These are phyloP conservation scores for Hygrophila difformis DNA, from an alignment of 257 asterid species.

Conservation along the genomic window DNA sequence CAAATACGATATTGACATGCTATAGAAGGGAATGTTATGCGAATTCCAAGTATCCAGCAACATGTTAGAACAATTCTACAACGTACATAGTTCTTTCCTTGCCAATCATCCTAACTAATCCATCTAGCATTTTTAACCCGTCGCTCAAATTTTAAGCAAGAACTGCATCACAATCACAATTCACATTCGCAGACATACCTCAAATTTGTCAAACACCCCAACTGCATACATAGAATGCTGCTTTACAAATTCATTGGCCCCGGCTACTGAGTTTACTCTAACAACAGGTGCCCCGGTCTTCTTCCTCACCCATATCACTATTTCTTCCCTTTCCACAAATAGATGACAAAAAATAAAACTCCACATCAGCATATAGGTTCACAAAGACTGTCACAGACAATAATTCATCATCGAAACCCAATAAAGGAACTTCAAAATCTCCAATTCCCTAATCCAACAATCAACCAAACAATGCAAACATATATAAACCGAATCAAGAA, in stretches of 20 bases:
- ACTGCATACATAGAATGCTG: constrained; percentile 60
- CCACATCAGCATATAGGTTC: constrained; percentile 10
- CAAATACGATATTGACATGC: background rate
- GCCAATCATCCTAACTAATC: too few species aligned
- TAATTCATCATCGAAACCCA: background rate
- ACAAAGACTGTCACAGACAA: background rate
- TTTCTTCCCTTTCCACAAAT: constrained; percentile 63
- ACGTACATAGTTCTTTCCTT: background rate
- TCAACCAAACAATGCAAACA: background rate
- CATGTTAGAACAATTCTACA: background rate
- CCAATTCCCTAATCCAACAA: constrained; percentile 4
- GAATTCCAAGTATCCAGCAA: background rate
- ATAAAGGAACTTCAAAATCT: background rate
- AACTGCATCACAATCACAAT: too few species aligned
- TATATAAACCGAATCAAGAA: background rate
- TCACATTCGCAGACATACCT: constrained; percentile 38
- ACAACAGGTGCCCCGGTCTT: constrained; percentile 77
- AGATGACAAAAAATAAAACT: constrained; percentile 5
- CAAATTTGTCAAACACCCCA: constrained; percentile 64
- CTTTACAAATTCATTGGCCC: constrained; percentile 61
- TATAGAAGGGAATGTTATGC: background rate
- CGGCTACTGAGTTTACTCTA: constrained; percentile 43
- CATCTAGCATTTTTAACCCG: too few species aligned
- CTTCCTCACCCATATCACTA: constrained; percentile 86
- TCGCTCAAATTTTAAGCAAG: too few species aligned